Conservation (phyloP, 208 protist genomes). For the Wallacemonas sp. region DNA sequence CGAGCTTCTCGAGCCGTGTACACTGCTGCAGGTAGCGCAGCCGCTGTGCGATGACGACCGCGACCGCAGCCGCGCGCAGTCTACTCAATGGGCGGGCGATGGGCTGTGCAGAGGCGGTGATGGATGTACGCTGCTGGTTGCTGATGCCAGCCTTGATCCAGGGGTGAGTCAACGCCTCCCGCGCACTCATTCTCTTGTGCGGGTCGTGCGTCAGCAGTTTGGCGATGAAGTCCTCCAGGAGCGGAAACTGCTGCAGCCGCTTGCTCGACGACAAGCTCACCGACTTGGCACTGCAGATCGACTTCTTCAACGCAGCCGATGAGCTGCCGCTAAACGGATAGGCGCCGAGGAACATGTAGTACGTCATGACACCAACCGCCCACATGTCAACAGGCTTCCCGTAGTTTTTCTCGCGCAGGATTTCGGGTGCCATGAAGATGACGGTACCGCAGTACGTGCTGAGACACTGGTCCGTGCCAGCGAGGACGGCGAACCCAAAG, state of each 20-base stretch:
- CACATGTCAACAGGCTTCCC: constrained; percentile 93
- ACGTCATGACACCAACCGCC: constrained; percentile 88
- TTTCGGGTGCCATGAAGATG: constrained; percentile 91
- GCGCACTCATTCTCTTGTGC: constrained; percentile 72
- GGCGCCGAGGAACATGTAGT: constrained; percentile 77
- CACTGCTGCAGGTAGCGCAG: constrained; percentile 58
- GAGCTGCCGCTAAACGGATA: constrained; percentile 75
- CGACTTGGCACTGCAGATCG: constrained; percentile 40
- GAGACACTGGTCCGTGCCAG: constrained; percentile 76
- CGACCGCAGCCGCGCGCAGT: constrained; percentile 49
- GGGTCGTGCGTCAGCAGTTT: constrained; percentile 73
- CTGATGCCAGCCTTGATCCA: constrained; percentile 72
- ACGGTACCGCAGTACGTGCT: constrained; percentile 86
- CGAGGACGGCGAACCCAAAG: constrained; percentile 89
- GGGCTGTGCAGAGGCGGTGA: constrained; percentile 2
- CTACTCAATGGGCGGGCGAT: constrained; percentile 17
- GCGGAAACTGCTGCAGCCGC: constrained; percentile 29
- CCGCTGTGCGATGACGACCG: constrained; percentile 67
- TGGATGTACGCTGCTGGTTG: constrained; percentile 17
- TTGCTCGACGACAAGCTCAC: not conserved
- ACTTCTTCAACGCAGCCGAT: constrained; percentile 31
- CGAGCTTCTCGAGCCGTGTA: constrained; percentile 43
- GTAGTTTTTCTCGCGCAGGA: constrained; percentile 80
- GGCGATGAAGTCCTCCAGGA: constrained; percentile 77
- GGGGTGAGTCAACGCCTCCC: constrained; percentile 80